phyloP scores from a whole-genome alignment of 169 alveolate genomes.

The Cytauxzoon felis region DNA sequence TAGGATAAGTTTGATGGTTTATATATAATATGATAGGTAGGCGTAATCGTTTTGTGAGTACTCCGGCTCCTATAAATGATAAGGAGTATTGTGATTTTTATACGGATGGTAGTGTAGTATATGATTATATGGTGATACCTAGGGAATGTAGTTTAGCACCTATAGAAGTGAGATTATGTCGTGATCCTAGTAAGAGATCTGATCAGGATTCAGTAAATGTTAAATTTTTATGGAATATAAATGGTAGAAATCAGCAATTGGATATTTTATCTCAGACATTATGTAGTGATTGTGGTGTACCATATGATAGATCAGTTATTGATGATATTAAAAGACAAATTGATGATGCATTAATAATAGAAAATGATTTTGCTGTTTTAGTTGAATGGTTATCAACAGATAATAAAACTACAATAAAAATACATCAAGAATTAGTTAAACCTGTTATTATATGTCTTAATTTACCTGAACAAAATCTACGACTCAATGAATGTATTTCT shows the following conservation, averaged over 20 bases:
- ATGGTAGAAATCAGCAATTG: not conserved
- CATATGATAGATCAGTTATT: not conserved
- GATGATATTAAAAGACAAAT: constrained; percentile 13
- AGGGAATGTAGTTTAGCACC: constrained; percentile 19
- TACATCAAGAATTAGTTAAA: not conserved
- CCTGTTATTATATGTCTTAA: not conserved
- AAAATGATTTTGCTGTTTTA: constrained; percentile 15
- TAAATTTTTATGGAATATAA: constrained; percentile 21
- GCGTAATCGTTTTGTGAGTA: too few species aligned
- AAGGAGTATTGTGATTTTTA: too few species aligned
- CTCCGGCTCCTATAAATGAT: too few species aligned
- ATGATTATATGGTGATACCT: constrained; percentile 13
- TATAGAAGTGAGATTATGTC: not conserved
- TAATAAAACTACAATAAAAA: not conserved
- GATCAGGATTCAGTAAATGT: not conserved
- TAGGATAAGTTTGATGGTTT: too few species aligned
- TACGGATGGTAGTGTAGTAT: too few species aligned
- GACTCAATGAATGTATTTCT: not conserved
- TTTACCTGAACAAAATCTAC: not conserved
- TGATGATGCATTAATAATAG: constrained; percentile 14
- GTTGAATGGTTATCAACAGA: constrained; percentile 1
- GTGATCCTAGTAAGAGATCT: not conserved
- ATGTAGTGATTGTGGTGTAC: constrained; percentile 12
- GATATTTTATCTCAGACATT: constrained; percentile 3
- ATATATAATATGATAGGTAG: too few species aligned